Conservation (phyloP, 2,329 filamentous ascomycete species). For the Sordariomycetes sp. region DNA sequence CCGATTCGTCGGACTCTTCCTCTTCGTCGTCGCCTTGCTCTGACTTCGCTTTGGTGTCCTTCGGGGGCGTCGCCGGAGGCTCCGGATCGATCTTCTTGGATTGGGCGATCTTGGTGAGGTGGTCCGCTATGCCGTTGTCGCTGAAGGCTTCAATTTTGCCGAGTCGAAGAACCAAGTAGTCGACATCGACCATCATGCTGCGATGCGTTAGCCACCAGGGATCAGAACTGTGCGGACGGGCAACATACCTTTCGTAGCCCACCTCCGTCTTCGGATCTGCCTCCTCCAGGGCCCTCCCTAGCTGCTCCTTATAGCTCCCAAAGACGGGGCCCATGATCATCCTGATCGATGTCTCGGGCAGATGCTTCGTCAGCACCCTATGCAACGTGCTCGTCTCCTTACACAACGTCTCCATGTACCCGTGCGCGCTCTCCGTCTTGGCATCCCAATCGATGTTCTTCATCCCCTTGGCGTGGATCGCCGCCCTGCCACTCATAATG, state of each 20-base stretch:
- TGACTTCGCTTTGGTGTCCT: constrained; percentile 6
- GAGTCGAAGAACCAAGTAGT: constrained; percentile 62
- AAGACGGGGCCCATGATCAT: constrained; percentile 87
- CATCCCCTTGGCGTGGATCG: constrained; percentile 65
- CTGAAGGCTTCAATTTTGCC: constrained; percentile 72
- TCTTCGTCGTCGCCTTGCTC: constrained; percentile 7
- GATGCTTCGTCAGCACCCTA: constrained; percentile 71
- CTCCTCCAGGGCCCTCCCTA: constrained; percentile 61
- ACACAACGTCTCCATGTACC: constrained; percentile 78
- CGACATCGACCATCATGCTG: constrained; percentile 69
- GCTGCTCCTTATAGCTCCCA: constrained; percentile 69
- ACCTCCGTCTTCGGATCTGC: constrained; percentile 54
- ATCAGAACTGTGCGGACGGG: neutral
- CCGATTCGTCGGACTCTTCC: neutral
- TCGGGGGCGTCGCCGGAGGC: constrained; percentile 7
- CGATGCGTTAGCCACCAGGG: constrained; percentile 6
- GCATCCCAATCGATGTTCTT: constrained; percentile 67
- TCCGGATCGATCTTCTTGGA: constrained; percentile 39
- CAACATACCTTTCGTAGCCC: constrained; percentile 62
- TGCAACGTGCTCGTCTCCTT: constrained; percentile 83
- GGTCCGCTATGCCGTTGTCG: constrained; percentile 61
- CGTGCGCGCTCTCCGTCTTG: constrained; percentile 37
- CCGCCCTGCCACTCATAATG: constrained; percentile 76
- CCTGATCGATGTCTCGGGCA: constrained; percentile 66
- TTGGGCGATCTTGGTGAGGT: constrained; percentile 56